Base-by-base conservation (phyloP, 2,329 filamentous ascomycete genomes). In the Coleophoma cylindrospora region DNA sequence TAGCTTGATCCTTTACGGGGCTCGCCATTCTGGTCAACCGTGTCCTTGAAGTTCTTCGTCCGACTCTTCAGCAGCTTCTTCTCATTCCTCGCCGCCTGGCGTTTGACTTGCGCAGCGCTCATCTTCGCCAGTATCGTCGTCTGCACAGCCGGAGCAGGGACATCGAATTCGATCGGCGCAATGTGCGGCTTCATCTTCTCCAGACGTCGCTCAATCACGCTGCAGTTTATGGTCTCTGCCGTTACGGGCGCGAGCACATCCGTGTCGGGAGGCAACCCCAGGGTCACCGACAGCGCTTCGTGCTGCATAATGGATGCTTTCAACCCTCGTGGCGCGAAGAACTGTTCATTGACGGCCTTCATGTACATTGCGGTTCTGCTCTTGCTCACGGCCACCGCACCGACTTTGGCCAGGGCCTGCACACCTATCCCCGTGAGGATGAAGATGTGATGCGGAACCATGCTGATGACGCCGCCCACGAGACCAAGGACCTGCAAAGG, bases 281-380 rank as follows among this genome's bases (percentile, higher is more conserved):
- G 50, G 11, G 57, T 50, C 15, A 51, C 45, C 46, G 50, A 50
- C 52, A 67, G 58, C 10, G 52, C 53, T 44, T 64, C 60, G 4
- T 57, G 60, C 22, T 51, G 51, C 17, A 59, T 51, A 13, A 66
- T 56, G 40, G 58, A 58, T 32, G 58, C 59, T 38, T 66, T 60
- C 27, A 70, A 50, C 14, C 65, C 61, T 34, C 63, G 54, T 6
- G 64, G 65, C 37, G 54, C 54, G 47, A 70, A 69, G 14, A 66
- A 56, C 19, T 56, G 49, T 40, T 62, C 57, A 50, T 69, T 70
- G 34, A 64, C 61, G 14, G 60, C 49, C 9, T 47, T 47, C 34
- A 69, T 40, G 37, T 62, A 68, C 21, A 56, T 51, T 43, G 64
- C 55, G 9, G 55, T 64, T 15, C 62, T 57, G 12, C 56, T 53